A percentile compares a stretch with the other conserved stretches of the same genome.
Evolutionary conservation across 2,329 filamentous ascomycete species (phyloP).

Genomic region (Mycosphaerelloides madeirae): DNA sequence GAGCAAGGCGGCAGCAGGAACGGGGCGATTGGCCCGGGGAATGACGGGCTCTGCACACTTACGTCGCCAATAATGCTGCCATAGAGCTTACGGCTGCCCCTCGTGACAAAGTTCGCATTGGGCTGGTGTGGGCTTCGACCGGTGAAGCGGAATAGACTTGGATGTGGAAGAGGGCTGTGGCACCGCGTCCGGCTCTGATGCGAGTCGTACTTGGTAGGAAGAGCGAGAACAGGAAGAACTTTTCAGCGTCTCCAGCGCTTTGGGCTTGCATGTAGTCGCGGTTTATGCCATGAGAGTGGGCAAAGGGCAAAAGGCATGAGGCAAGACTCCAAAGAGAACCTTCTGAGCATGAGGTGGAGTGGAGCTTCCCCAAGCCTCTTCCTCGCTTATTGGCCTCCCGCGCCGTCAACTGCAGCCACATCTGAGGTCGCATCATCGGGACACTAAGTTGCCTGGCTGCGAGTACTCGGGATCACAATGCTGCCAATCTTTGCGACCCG

Average conservation of each 20-base stretch:
- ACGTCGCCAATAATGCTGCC: too few relatives aligned
- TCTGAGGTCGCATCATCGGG: too few relatives aligned
- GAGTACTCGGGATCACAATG: neutral
- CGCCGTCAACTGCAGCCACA: neutral
- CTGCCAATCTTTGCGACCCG: neutral
- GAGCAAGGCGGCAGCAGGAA: too few relatives aligned
- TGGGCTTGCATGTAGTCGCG: neutral
- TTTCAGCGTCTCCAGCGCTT: neutral
- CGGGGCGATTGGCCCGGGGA: too few relatives aligned
- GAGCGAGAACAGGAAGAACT: neutral
- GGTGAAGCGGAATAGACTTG: neutral
- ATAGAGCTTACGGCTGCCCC: too few relatives aligned
- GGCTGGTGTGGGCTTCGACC: neutral
- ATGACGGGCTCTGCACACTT: too few relatives aligned
- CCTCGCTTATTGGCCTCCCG: neutral
- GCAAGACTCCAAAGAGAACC: slow-evolving; percentile 2
- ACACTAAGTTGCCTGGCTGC: neutral
- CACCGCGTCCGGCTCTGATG: neutral
- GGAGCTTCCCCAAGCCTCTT: neutral
- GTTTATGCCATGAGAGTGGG: neutral
- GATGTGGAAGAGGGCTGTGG: neutral
- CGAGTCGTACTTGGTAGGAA: neutral
- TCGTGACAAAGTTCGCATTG: neutral
- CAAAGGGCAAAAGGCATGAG: slow-evolving; percentile 2
- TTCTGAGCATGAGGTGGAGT: neutral